phyloP scores from a whole-genome alignment of 257 asterid genomes.

The Solanum arcanum region DNA sequence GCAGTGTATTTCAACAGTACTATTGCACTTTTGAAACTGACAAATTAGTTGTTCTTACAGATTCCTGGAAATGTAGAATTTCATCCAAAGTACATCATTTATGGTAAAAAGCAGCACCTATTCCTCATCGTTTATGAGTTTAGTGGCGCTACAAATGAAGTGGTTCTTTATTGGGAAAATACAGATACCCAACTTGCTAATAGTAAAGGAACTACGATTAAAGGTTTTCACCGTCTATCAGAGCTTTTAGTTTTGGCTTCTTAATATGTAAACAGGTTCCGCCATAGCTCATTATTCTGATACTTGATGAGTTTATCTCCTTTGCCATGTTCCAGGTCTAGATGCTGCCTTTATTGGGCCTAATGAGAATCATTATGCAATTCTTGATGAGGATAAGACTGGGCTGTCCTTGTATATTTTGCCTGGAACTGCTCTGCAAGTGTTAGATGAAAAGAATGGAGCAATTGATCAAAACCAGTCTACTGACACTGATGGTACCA shows the following conservation, averaged over 20 bases:
- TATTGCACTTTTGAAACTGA: neutral
- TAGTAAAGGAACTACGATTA: conserved; percentile 70
- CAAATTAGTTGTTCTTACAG: conserved; percentile 31
- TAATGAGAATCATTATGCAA: conserved; percentile 76
- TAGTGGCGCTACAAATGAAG: conserved; percentile 66
- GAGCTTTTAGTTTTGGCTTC: conserved; percentile 7
- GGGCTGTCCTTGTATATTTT: conserved; percentile 68
- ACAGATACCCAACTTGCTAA: conserved; percentile 66
- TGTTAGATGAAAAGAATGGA: conserved; percentile 42
- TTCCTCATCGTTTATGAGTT: conserved; percentile 81
- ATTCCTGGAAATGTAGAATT: conserved; percentile 85
- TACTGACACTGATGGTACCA: conserved; percentile 46
- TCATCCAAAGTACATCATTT: conserved; percentile 54
- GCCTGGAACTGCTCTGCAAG: conserved; percentile 68
- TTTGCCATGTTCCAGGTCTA: conserved; percentile 47
- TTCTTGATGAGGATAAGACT: conserved; percentile 92
- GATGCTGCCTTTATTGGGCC: conserved; percentile 91
- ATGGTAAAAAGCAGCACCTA: conserved; percentile 83
- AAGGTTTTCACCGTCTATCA: conserved; percentile 45
- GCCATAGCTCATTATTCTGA: neutral
- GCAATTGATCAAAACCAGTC: conserved; percentile 33
- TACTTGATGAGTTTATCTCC: conserved; percentile 5
- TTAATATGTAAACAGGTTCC: neutral
- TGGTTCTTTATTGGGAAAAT: conserved; percentile 93
- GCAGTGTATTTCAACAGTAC: neutral